Base-by-base conservation (phyloP, 352 stramenopile genomes). In the Phytophthora pluvialis region DNA sequence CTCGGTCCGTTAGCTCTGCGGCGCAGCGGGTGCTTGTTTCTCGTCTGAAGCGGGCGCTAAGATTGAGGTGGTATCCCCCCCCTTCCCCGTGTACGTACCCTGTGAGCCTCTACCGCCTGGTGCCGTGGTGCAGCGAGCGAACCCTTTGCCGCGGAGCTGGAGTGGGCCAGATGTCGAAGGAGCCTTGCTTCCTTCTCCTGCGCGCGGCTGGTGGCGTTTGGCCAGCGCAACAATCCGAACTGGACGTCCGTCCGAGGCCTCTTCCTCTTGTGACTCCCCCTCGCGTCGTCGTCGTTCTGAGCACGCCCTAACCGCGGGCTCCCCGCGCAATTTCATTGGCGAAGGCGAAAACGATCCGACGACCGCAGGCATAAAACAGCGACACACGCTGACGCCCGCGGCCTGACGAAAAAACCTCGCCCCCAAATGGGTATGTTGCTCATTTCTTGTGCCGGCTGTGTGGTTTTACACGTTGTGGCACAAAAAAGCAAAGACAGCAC, bases 141-240 rank as follows among this genome's bases (percentile, higher is more conserved):
- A 29, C 26, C 28, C 26, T 2, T 16, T 43, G 18, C 31, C 32
- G 26, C 58, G 12, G 12, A 31, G 21, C 13, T 16, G 12, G 28
- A 13, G 32, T 16, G 25, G 18, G 47, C 64, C 46, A 62, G 40
- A 57, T 68, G 51, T 56, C 50, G 35, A 61, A 50, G 59, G 35
- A 49, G 28, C 46, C 57, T 16, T 38, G 36, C 44, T 49, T 65
- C 25, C 57, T 46, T 32, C 57, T 55, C 26, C 36, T 56, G 4
- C 33, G n/a, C 40, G 51, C 36, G 52, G 45, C 55, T 48, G 33
- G 33, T 60, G 44, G 50, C 64, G 59, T 62, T 59, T 48, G 54
- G 40, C 53, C 56, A 60, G 64, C 57, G 51, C 64, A 77, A 74
- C 65, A 77, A 77, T 74, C 55, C 56, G 70, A 77, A 77, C 70